Conservation (phyloP, 2,329 filamentous ascomycete genomes). For the Aschersonia sp. region DNA sequence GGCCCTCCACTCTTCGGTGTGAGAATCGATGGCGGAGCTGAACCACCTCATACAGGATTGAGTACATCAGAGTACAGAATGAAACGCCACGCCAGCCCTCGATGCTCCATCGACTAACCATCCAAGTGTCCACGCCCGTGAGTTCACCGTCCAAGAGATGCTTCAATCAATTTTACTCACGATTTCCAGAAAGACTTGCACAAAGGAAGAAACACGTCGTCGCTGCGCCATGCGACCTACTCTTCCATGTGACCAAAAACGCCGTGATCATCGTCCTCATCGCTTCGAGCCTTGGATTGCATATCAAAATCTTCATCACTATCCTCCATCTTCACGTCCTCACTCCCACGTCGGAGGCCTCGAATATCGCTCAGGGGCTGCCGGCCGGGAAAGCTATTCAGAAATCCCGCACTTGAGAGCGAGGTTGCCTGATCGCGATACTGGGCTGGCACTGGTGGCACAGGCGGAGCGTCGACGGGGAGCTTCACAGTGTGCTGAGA, state of each 20-base stretch:
- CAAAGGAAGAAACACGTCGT: background rate
- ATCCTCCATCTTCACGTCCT: slow-evolving; percentile 56
- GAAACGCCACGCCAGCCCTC: slow-evolving; percentile 21
- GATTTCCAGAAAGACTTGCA: background rate
- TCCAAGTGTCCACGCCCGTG: slow-evolving; percentile 9
- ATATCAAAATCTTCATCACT: slow-evolving; percentile 54
- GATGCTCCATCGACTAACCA: too few relatives aligned
- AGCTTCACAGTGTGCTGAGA: slow-evolving; percentile 49
- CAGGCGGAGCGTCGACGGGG: slow-evolving; percentile 65
- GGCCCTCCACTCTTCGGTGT: slow-evolving; percentile 53
- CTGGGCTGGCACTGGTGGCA: slow-evolving; percentile 72
- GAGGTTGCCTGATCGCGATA: slow-evolving; percentile 51
- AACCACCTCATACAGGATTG: slow-evolving; percentile 34
- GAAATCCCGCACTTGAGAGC: slow-evolving; percentile 46
- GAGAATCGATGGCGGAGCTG: slow-evolving; percentile 49
- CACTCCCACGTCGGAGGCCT: slow-evolving; percentile 30
- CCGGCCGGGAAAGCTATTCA: slow-evolving; percentile 46
- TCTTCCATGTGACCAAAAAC: slow-evolving; percentile 97
- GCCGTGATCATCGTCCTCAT: slow-evolving; percentile 77
- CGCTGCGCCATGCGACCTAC: slow-evolving; percentile 24
- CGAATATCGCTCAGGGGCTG: slow-evolving; percentile 53
- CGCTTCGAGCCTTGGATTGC: slow-evolving; percentile 49
- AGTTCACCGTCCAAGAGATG: background rate
- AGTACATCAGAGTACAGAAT: slow-evolving; percentile 33
- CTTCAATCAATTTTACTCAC: background rate